phyloP scores from a whole-genome alignment of 139 green algal species.

The Picochlorum sp. region DNA sequence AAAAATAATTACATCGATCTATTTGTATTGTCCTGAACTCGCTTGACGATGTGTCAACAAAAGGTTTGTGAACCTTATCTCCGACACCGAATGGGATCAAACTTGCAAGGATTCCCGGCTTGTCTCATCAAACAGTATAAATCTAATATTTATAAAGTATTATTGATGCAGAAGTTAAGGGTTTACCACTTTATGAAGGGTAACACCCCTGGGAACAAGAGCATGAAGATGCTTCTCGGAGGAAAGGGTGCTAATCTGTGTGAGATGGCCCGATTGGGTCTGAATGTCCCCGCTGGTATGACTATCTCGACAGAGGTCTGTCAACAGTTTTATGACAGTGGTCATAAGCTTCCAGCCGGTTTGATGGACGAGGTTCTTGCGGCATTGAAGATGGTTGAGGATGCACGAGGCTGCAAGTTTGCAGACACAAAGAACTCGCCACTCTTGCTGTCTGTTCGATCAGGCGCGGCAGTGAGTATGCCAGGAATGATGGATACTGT shows the following conservation, averaged over 20 bases:
- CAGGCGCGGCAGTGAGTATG: constrained; percentile 61
- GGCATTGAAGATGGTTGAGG: constrained; percentile 51
- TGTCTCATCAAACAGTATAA: neutral
- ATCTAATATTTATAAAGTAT: neutral
- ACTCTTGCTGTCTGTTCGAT: constrained; percentile 70
- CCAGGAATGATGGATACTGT: constrained; percentile 90
- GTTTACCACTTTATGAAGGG: constrained; percentile 56
- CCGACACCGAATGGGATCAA: neutral
- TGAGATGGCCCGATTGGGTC: constrained; percentile 77
- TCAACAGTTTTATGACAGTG: constrained; percentile 21
- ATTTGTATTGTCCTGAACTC: too few relatives aligned
- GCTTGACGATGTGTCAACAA: constrained; percentile 1
- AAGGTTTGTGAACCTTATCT: neutral
- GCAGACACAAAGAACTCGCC: constrained; percentile 60
- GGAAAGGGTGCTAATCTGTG: constrained; percentile 81
- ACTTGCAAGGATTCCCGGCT: neutral
- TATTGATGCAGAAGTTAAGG: constrained; percentile 7
- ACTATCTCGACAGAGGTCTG: constrained; percentile 86
- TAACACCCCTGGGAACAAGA: constrained; percentile 40
- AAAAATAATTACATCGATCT: too few relatives aligned
- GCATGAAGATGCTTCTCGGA: constrained; percentile 67
- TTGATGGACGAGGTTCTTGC: constrained; percentile 60
- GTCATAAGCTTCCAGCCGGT: constrained; percentile 46
- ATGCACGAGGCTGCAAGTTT: constrained; percentile 54
- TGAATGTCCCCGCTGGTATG: constrained; percentile 80